Conservation (phyloP, 352 stramenopile genomes). For the Pythium oligandrum region DNA sequence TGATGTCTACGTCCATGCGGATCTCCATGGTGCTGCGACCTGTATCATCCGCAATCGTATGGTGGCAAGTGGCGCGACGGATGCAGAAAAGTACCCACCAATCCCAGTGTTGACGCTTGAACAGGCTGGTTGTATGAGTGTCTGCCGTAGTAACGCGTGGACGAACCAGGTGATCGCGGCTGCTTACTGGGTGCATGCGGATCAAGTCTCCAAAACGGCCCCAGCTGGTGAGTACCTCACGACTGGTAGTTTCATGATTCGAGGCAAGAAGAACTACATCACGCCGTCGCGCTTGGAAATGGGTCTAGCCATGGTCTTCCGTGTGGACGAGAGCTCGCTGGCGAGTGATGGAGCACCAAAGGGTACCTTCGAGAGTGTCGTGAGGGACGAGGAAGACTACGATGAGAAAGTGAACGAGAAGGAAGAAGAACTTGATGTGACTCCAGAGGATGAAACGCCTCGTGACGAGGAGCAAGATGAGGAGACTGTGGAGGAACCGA, state of each 20-base stretch:
- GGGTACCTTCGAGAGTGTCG: slow-evolving; percentile 12
- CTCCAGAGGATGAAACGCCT: slow-evolving; percentile 7
- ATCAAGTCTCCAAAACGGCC: slow-evolving; percentile 97
- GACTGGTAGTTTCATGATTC: slow-evolving; percentile 97
- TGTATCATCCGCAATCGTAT: slow-evolving; percentile 71
- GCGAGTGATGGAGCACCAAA: too few species aligned
- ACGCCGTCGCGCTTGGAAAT: slow-evolving; percentile 87
- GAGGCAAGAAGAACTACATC: slow-evolving; percentile 94
- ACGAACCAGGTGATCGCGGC: slow-evolving; percentile 94
- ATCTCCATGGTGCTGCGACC: slow-evolving; percentile 94
- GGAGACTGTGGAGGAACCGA: slow-evolving; percentile 9
- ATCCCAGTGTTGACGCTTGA: slow-evolving; percentile 85
- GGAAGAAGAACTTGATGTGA: slow-evolving; percentile 1
- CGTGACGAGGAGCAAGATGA: slow-evolving; percentile 7
- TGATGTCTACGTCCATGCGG: slow-evolving; percentile 96
- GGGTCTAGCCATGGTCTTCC: slow-evolving; percentile 89
- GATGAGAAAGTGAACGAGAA: slow-evolving; percentile 14
- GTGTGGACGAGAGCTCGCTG: slow-evolving; percentile 78
- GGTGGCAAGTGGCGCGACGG: slow-evolving; percentile 20
- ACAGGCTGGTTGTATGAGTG: slow-evolving; percentile 95
- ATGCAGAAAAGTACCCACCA: slow-evolving; percentile 26
- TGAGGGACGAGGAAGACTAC: slow-evolving; percentile 36
- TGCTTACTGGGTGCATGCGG: slow-evolving; percentile 97
- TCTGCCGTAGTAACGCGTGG: slow-evolving; percentile 95
- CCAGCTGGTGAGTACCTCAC: slow-evolving; percentile 95